Evolutionary conservation across 176 grass and related monocot species (phyloP).

Genomic region (Coix lacrymajobi): DNA sequence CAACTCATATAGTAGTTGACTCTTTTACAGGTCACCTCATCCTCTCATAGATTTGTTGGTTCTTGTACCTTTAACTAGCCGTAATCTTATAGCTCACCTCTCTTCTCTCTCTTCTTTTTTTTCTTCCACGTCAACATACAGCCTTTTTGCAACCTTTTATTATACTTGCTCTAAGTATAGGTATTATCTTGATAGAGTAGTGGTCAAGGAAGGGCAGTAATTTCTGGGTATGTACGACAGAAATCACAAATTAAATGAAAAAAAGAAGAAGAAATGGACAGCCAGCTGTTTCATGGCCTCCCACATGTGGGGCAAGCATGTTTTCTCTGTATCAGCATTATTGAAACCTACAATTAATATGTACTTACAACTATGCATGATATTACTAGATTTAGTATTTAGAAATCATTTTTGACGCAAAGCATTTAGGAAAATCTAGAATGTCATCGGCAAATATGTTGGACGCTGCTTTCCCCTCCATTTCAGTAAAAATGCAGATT

Average conservation of each 20-base stretch:
- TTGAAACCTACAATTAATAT: background rate
- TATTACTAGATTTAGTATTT: background rate
- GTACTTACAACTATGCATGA: background rate
- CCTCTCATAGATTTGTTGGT: no score
- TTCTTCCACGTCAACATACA: no score
- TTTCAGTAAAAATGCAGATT: background rate
- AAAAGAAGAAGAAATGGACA: background rate
- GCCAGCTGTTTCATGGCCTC: background rate
- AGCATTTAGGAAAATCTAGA: background rate
- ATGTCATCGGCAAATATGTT: background rate
- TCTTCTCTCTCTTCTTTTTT: no score
- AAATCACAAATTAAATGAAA: slow-evolving; percentile 18
- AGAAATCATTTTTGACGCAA: background rate
- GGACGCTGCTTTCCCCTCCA: background rate
- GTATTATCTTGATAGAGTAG: slow-evolving; percentile 40
- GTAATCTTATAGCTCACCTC: no score
- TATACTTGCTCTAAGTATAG: no score
- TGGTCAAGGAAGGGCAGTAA: slow-evolving; percentile 35
- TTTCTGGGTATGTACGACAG: background rate
- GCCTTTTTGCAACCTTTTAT: no score
- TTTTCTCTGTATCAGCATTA: background rate
- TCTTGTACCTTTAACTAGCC: no score
- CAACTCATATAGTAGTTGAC: no score
- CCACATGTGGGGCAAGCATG: slow-evolving; percentile 30
- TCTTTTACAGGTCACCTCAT: no score